Conservation (phyloP, 768 basidiomycete genomes). For the Candolleomyces eurysporus region DNA sequence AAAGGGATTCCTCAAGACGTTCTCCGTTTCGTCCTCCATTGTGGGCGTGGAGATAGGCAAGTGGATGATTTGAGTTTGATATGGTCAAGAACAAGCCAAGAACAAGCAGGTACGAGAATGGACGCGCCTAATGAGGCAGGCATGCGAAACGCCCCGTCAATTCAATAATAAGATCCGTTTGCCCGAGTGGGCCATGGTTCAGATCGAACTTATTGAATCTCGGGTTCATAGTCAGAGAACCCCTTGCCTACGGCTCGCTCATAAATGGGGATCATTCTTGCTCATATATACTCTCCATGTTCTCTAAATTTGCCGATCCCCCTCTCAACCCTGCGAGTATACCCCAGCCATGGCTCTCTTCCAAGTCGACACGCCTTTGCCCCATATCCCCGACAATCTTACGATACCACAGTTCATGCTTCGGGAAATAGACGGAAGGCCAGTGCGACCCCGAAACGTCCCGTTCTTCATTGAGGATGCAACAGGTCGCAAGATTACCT, state of each 20-base stretch:
- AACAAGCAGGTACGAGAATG: too few relatives aligned
- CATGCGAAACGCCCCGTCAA: neutral
- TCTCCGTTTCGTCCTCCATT: slow-evolving; percentile 72
- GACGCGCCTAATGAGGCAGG: neutral
- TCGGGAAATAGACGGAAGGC: slow-evolving; percentile 41
- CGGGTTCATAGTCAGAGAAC: slow-evolving; percentile 3
- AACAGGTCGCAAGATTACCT: slow-evolving; percentile 41
- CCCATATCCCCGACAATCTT: slow-evolving; percentile 58
- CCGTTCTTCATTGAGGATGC: slow-evolving; percentile 64
- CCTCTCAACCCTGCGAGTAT: neutral
- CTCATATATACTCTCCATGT: neutral
- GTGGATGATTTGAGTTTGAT: neutral
- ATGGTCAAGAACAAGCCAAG: neutral
- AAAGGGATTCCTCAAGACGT: slow-evolving; percentile 82
- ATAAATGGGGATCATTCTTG: slow-evolving; percentile 5
- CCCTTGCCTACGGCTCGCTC: neutral
- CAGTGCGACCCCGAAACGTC: slow-evolving; percentile 38
- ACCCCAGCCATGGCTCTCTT: slow-evolving; percentile 33
- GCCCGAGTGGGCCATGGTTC: neutral
- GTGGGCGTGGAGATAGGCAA: slow-evolving; percentile 9
- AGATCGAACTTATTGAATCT: slow-evolving; percentile 3
- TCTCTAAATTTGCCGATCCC: neutral
- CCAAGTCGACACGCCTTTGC: slow-evolving; percentile 28
- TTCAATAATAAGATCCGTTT: neutral
- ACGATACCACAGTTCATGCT: slow-evolving; percentile 68